Evolutionary conservation across 2,329 filamentous ascomycete genomes (phyloP).

Genomic region (Penicillium thymicola): DNA sequence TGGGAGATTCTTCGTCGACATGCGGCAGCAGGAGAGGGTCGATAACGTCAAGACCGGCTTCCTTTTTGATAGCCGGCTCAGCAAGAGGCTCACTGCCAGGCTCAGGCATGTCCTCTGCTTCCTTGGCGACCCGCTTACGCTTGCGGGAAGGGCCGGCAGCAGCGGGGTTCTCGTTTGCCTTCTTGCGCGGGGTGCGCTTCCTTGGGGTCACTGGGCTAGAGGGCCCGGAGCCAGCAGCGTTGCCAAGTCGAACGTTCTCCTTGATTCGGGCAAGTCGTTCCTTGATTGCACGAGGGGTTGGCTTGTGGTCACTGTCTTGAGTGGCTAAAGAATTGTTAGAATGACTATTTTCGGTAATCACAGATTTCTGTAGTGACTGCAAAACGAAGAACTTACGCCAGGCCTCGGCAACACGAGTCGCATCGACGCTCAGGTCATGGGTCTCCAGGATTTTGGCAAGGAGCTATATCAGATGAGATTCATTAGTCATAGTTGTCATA

Average conservation of each 20-base stretch:
- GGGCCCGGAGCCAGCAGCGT: background rate
- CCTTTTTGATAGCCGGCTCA: background rate
- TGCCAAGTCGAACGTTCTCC: background rate
- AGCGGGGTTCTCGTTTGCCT: background rate
- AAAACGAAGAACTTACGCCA: background rate
- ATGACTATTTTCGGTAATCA: background rate
- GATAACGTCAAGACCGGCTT: accelerated
- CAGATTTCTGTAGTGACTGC: background rate
- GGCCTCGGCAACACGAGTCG: background rate
- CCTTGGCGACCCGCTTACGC: background rate
- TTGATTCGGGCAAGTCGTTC: background rate
- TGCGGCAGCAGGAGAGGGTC: background rate
- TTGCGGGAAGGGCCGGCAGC: background rate
- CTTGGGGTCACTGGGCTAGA: background rate
- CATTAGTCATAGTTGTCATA: background rate
- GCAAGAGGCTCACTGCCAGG: background rate
- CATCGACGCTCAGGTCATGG: background rate
- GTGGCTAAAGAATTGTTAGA: background rate
- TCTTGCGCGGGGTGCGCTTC: background rate
- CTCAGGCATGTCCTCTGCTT: no score
- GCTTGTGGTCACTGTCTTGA: background rate
- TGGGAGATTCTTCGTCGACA: background rate
- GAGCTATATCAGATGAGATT: background rate
- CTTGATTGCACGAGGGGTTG: background rate
- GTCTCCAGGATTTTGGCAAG: background rate